Conservation (phyloP, 1,284 basidiomycete species). For the Termitomyces sp. region DNA sequence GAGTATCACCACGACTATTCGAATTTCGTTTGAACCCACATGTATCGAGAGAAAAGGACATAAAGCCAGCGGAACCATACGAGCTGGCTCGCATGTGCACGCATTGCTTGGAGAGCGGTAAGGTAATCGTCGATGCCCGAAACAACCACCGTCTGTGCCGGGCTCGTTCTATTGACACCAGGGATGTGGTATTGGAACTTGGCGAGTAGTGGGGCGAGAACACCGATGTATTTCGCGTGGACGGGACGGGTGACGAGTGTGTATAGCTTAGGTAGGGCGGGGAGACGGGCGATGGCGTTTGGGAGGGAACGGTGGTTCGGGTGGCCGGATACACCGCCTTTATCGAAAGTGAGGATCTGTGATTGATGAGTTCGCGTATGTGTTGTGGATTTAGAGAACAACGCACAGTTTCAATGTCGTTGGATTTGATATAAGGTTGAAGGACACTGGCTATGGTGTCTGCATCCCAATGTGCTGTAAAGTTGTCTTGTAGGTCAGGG, state of each 20-base stretch:
- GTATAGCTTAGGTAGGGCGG: constrained; percentile 38
- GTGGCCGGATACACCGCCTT: constrained; percentile 76
- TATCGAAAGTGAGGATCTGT: constrained; percentile 91
- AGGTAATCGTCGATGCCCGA: constrained; percentile 54
- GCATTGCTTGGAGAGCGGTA: constrained; percentile 66
- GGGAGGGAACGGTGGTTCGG: constrained; percentile 84
- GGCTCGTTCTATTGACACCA: too few species aligned
- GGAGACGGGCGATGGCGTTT: constrained; percentile 45
- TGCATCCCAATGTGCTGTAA: constrained; percentile 65
- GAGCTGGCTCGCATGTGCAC: constrained; percentile 70
- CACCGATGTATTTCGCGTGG: constrained; percentile 57
- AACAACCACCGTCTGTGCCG: constrained; percentile 40
- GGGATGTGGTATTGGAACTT: too few species aligned
- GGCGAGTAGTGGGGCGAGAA: constrained; percentile 41
- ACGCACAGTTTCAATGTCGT: constrained; percentile 64
- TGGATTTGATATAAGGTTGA: constrained; percentile 49
- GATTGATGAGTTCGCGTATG: neutral
- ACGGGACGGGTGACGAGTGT: constrained; percentile 57
- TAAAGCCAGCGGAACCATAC: constrained; percentile 91
- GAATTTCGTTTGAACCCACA: too few species aligned
- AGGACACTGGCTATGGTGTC: constrained; percentile 58
- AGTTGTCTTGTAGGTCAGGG: constrained; percentile 74
- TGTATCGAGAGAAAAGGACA: constrained; percentile 78
- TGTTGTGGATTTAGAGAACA: neutral
- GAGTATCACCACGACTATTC: too few species aligned